Percentiles rank a stretch among this genome's conserved stretches.
Conservation (phyloP, 2,329 filamentous ascomycete species). For the Xylariaceae sp. region DNA sequence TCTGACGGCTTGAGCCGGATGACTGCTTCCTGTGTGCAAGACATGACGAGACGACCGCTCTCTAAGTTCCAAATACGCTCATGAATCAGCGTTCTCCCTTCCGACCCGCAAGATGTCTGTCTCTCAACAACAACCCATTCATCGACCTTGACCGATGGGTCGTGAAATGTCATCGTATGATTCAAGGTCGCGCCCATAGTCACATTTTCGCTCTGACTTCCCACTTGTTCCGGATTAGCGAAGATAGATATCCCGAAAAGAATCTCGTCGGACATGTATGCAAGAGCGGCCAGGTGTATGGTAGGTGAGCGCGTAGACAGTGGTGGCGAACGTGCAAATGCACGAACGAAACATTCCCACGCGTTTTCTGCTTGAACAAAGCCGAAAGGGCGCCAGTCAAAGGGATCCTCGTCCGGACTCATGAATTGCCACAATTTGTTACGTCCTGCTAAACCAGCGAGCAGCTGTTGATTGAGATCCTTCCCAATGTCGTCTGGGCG, state of each 20-base stretch:
- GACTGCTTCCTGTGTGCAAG: neutral
- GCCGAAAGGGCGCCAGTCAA: conserved; percentile 3
- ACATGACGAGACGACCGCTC: neutral
- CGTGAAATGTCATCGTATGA: neutral
- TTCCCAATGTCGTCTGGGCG: neutral
- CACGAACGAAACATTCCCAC: neutral
- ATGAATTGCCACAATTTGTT: neutral
- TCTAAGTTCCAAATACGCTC: neutral
- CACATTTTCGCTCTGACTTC: neutral
- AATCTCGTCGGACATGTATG: conserved; percentile 2
- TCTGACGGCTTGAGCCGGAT: neutral
- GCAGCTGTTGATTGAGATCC: neutral
- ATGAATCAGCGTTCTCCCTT: neutral
- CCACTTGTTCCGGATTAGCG: neutral
- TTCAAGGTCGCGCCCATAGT: neutral
- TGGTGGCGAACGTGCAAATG: neutral
- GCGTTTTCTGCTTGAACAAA: neutral
- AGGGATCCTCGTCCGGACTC: neutral
- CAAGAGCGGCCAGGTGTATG: conserved; percentile 1
- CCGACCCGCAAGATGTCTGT: neutral
- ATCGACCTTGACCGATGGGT: neutral
- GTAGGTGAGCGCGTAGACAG: neutral
- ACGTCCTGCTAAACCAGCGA: neutral
- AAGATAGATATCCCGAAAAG: neutral
- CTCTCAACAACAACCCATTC: neutral